A percentile compares a stretch with the other conserved stretches of the same genome.
These are phyloP conservation scores for Fusarium heterosporum DNA, from an alignment of 2,329 filamentous ascomycete species.

Conservation along the genomic window DNA sequence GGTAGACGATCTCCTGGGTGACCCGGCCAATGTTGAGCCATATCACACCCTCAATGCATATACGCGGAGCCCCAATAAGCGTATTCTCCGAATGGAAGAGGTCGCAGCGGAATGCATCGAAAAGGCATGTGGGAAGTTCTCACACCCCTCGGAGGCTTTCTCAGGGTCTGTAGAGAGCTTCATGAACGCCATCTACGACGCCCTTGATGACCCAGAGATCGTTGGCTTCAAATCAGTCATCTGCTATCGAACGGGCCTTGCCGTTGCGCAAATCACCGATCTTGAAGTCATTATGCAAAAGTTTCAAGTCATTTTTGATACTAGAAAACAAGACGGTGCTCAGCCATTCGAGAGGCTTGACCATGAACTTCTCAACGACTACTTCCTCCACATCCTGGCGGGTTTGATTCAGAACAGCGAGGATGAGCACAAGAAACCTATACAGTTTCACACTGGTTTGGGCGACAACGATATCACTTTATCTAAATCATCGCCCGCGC, in stretches of 20 bases:
- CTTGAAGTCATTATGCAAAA: slow-evolving; percentile 56
- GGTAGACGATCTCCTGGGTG: slow-evolving; percentile 80
- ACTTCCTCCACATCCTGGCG: slow-evolving; percentile 74
- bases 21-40: slow-evolving; percentile 65
- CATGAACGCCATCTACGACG: slow-evolving; percentile 61
- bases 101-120: slow-evolving; percentile 73
- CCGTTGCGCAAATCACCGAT: slow-evolving; percentile 62
- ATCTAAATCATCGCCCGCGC: slow-evolving; percentile 76
- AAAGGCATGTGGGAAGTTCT: slow-evolving; percentile 54
- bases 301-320: slow-evolving; percentile 53
- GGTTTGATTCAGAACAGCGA: slow-evolving; percentile 63
- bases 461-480: slow-evolving; percentile 83
- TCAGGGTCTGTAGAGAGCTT: slow-evolving; percentile 52
- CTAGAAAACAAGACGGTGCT: slow-evolving; percentile 19
- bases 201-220: slow-evolving; percentile 73
- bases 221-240: slow-evolving; percentile 87
- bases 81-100: slow-evolving; percentile 82
- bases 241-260: slow-evolving; percentile 82
- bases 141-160: slow-evolving; percentile 44
- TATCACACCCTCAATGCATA: slow-evolving; percentile 76
- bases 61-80: slow-evolving; percentile 71
- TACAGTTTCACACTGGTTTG: slow-evolving; percentile 87
- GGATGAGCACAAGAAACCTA: slow-evolving; percentile 69
- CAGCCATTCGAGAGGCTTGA: slow-evolving; percentile 66
- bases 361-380: slow-evolving; percentile 74